Evolutionary conservation across 2,329 filamentous ascomycete genomes (phyloP).

Genomic region (Arthroderma sp.): DNA sequence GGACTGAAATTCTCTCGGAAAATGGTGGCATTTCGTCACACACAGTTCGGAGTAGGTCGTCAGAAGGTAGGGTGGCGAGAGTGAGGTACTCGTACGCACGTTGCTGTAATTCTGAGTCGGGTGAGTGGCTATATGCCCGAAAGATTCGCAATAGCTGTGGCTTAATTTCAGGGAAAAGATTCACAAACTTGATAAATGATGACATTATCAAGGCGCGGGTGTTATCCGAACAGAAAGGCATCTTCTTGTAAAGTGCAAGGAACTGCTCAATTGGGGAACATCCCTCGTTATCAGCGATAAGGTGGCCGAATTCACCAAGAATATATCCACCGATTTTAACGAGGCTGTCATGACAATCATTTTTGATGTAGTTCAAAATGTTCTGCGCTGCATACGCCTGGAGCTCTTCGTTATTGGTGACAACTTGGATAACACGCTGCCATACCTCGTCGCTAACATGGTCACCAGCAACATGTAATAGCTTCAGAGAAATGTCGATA

Average conservation of each 20-base stretch:
- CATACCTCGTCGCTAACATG: constrained; percentile 98
- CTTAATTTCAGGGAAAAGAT: constrained; percentile 96
- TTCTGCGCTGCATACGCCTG: constrained; percentile 94
- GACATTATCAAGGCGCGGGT: constrained; percentile 91
- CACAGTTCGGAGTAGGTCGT: constrained; percentile 82
- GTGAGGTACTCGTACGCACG: constrained; percentile 89
- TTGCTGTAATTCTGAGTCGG: constrained; percentile 92
- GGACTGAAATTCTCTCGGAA: constrained; percentile 80
- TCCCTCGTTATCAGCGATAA: constrained; percentile 81
- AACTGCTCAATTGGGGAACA: constrained; percentile 98
- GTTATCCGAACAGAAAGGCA: constrained; percentile 73
- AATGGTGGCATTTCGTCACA: constrained; percentile 99
- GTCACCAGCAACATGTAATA: constrained; percentile 93
- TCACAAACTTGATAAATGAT: constrained; percentile 94
- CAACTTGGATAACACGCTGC: constrained; percentile 97
- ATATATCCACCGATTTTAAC: constrained; percentile 97
- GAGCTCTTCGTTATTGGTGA: constrained; percentile 96
- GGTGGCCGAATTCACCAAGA: constrained; percentile 88
- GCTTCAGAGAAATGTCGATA: constrained; percentile 86
- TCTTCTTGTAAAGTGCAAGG: constrained; percentile 78
- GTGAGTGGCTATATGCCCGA: constrained; percentile 78
- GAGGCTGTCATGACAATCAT: constrained; percentile 88
- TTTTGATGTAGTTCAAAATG: constrained; percentile 81
- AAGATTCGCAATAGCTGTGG: constrained; percentile 86
- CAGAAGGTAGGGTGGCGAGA: constrained; percentile 70